Evolutionary conservation across 345 rosid species (phyloP).

Genomic region (Eutrema yunnanense): DNA sequence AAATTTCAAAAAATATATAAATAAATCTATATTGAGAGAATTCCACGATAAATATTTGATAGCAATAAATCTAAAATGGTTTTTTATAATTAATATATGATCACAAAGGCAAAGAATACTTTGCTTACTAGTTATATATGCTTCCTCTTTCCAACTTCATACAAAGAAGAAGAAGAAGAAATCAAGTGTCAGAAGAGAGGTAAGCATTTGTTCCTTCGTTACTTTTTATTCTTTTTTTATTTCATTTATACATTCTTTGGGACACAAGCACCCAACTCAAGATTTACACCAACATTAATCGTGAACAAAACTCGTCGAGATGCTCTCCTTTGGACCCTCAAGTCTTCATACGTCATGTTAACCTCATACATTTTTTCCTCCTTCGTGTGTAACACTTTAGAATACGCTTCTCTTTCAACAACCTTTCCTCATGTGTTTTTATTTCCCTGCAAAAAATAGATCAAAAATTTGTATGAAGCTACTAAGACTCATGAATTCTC

Average conservation of each 20-base stretch:
- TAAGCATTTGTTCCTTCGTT: slow-evolving; percentile 22
- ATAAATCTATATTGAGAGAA: no score
- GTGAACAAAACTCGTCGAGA: background rate
- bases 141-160: slow-evolving; percentile 12
- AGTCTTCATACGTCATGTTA: slow-evolving; percentile 10
- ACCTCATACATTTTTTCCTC: slow-evolving; percentile 9
- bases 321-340: background rate
- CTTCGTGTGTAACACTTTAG: slow-evolving; percentile 12
- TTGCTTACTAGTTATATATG: slow-evolving; percentile 3
- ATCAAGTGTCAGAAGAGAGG: slow-evolving; percentile 15
- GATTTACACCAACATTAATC: background rate
- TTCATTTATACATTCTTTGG: background rate
- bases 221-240: background rate
- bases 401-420: background rate
- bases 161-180: background rate
- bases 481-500: background rate
- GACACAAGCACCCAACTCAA: background rate
- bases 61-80: background rate
- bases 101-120: slow-evolving; percentile 12
- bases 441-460: slow-evolving; percentile 5
- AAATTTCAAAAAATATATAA: background rate
- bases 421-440: background rate
- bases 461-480: background rate
- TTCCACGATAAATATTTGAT: background rate
- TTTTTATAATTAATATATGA: background rate